Percentiles rank a stretch among this genome's conserved stretches.
Evolutionary conservation across 768 basidiomycete species (phyloP).

Genomic region (Thelephora ganbajun): DNA sequence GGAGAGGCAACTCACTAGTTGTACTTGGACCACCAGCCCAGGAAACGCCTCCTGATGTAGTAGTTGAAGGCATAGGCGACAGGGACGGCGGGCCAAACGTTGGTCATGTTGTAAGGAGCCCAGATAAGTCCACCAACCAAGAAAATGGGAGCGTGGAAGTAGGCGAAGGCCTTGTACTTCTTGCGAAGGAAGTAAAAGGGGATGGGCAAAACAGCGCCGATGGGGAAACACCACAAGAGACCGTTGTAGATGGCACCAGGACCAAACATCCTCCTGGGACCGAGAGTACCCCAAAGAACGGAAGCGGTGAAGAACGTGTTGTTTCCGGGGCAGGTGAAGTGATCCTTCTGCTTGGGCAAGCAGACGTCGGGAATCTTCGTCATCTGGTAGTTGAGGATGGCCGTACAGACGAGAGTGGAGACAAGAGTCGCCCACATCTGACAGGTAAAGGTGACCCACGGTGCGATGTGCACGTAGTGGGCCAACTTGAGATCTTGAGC

Average conservation of each 20-base stretch:
- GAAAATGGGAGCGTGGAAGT: conserved; percentile 79
- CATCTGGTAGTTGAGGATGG: conserved; percentile 63
- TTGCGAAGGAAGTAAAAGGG: conserved; percentile 75
- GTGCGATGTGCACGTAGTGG: conserved; percentile 85
- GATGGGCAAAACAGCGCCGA: conserved; percentile 63
- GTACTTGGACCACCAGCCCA: conserved; percentile 18
- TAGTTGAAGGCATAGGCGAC: conserved; percentile 16
- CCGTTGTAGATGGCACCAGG: conserved; percentile 31
- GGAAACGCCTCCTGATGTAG: conserved; percentile 11
- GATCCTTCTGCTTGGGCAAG: conserved; percentile 39
- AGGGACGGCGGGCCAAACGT: conserved; percentile 14
- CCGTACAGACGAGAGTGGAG: conserved; percentile 39
- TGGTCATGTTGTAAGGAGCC: conserved; percentile 11
- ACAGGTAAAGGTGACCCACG: conserved; percentile 59
- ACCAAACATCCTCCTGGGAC: conserved; percentile 23
- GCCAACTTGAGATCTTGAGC: conserved; percentile 72
- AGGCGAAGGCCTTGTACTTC: conserved; percentile 69
- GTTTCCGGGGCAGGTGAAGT: conserved; percentile 58
- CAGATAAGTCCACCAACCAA: conserved; percentile 27
- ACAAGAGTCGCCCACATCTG: conserved; percentile 52
- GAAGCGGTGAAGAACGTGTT: conserved; percentile 56
- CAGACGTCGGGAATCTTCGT: conserved; percentile 63
- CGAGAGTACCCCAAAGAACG: conserved; percentile 42
- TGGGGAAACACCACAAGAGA: conserved; percentile 59
- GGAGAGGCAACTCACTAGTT: conserved; percentile 12